phyloP scores from a whole-genome alignment of 495 filamentous ascomycete species.

The Hypoxylon rickii region DNA sequence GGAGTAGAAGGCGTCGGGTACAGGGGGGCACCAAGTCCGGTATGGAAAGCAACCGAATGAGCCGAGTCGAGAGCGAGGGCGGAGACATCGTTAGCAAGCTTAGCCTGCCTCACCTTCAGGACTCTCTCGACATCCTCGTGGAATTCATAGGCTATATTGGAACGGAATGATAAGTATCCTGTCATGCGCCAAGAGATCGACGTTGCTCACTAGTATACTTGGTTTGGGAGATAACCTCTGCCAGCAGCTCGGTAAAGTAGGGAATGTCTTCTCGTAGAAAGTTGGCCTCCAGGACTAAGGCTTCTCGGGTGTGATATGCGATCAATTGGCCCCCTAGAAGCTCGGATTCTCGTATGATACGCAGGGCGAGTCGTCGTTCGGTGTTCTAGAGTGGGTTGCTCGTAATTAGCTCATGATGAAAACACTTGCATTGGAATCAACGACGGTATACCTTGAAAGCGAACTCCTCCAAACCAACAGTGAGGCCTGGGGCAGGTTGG shows the following conservation, averaged over 20 bases:
- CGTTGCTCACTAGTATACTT: constrained; percentile 75
- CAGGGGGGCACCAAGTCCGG: constrained; percentile 78
- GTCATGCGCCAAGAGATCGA: constrained; percentile 29
- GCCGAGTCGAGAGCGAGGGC: constrained; percentile 81
- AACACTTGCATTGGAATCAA: constrained; percentile 8
- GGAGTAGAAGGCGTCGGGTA: constrained; percentile 71
- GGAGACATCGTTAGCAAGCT: constrained; percentile 64
- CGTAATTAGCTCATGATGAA: constrained; percentile 56
- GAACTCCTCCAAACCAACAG: constrained; percentile 87
- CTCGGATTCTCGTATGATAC: constrained; percentile 93
- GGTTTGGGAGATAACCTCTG: constrained; percentile 84
- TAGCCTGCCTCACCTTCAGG: constrained; percentile 73
- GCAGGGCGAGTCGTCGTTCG: constrained; percentile 78
- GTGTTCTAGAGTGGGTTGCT: constrained; percentile 66
- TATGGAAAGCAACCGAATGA: constrained; percentile 91
- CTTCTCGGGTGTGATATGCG: constrained; percentile 88
- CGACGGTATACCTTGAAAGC: constrained; percentile 84
- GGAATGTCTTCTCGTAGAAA: constrained; percentile 94
- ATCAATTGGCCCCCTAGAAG: constrained; percentile 86
- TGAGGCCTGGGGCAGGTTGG: constrained; percentile 83
- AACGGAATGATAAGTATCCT: constrained; percentile 12
- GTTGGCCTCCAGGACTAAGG: constrained; percentile 86
- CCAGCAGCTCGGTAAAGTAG: constrained; percentile 95
- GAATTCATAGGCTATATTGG: constrained; percentile 76
- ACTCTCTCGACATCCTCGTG: constrained; percentile 78